Evolutionary conservation across 768 basidiomycete genomes (phyloP), one percentile per base, ranked within the genome.

Genomic region (Amanita exitialis): DNA sequence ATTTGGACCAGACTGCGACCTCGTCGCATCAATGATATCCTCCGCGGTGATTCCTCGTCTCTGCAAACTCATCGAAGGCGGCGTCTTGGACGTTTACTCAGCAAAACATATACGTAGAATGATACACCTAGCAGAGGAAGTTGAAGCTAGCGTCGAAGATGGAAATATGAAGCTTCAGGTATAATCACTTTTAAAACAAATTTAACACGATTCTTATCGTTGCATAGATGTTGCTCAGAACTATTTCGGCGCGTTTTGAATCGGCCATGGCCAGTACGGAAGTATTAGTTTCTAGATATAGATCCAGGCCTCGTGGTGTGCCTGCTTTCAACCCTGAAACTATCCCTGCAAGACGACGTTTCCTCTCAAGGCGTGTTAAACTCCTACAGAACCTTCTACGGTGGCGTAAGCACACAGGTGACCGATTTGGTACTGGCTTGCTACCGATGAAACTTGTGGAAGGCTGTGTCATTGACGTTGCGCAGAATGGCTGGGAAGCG

Each of bases 11-110:
- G 90, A 92, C 53, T 91, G 88, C 7, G 92, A 96, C 60, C 70
- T 96, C 20, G 86, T 92, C 30, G 80, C 88, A 10, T 82, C 86
- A 0, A 91, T 94, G 83, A 76, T 94, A 15, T 82, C 86, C n/a
- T 88, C 87, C 0, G 81, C 83, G 0, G 71, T 94, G 38, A 79
- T 86, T 34, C 90, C 93, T 7, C 72, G 83, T 44, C 60, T 96
- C 7, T 78, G 76, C 60, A 86, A 80, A 57, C 61, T 88, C 20
- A 61, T 96, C n/a, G 80, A 84, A 51, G 74, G 74, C n/a, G 92
- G 93, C 21, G 86, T 77, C 4, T 70, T 93, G 49, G 86, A 96
- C 62, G 81, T 86, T 1, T 92, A 90, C 64, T 94, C 91, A 2
- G 69, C 72, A 28, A 66, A 58, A 30, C 76, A 85, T 59, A 70